These are phyloP conservation scores for Heteromeles arbutifolia DNA, from an alignment of 306 rosid genomes.

Conservation along the genomic window DNA sequence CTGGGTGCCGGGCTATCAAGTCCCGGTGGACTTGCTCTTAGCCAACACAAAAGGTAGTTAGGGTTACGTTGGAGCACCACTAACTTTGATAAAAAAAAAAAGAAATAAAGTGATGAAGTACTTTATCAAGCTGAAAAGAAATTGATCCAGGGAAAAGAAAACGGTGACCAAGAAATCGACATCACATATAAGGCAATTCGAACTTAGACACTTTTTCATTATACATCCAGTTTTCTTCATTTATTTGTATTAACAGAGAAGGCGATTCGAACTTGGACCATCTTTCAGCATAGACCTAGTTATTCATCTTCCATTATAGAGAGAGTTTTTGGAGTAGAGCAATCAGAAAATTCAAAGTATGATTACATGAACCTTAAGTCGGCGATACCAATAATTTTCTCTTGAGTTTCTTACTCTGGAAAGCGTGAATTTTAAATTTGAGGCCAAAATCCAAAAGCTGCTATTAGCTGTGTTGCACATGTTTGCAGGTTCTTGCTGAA, in stretches of 20 bases:
- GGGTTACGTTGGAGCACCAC: not conserved
- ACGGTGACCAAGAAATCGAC: not conserved
- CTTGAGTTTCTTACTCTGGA: slow-evolving; percentile 18
- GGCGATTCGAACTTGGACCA: no score
- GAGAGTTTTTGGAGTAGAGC: no score
- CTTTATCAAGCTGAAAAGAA: not conserved
- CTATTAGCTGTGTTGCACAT: slow-evolving; percentile 29
- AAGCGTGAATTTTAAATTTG: slow-evolving; percentile 18
- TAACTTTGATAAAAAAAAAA: not conserved
- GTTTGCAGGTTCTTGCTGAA: not conserved
- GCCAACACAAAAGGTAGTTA: not conserved
- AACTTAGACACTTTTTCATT: no score
- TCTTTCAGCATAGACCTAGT: no score
- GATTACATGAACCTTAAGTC: not conserved
- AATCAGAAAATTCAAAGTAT: not conserved
- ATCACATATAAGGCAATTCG: not conserved
- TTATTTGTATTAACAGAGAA: no score
- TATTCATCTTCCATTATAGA: no score
- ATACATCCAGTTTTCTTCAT: no score
- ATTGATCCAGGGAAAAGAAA: no score
- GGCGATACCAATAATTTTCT: not conserved
- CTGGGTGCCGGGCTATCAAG: no score
- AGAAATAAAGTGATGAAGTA: not conserved
- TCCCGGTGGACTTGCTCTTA: no score
- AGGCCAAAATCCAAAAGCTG: slow-evolving; percentile 6